A percentile compares a stretch with the other conserved stretches of the same genome.
Evolutionary conservation across 441 rosid genomes (phyloP).

Genomic region (Kokia cookei): DNA sequence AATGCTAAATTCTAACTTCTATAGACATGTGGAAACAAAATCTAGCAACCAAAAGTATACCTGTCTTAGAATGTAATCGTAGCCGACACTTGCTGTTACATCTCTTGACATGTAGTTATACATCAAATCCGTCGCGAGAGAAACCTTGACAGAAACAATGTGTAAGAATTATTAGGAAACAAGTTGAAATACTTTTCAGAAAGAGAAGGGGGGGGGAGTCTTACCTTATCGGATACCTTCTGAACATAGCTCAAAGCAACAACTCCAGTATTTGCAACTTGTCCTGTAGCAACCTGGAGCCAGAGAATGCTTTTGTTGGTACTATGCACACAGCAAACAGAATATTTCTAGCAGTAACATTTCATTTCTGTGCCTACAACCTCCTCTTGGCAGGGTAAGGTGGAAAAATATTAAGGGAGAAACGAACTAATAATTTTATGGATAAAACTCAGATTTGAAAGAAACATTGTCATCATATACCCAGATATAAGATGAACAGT

Average conservation of each 20-base stretch:
- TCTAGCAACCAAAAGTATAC: conserved; percentile 26
- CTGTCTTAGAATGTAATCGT: conserved; percentile 96
- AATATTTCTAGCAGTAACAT: neutral
- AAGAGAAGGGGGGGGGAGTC: neutral
- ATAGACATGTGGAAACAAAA: neutral
- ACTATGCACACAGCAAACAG: neutral
- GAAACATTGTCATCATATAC: neutral
- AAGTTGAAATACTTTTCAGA: neutral
- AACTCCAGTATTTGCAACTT: conserved; percentile 95
- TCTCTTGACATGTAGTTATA: conserved; percentile 27
- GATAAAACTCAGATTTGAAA: neutral
- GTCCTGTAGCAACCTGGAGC: conserved; percentile 78
- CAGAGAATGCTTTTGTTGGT: neutral
- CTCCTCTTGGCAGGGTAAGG: neutral
- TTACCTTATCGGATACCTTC: conserved; percentile 95
- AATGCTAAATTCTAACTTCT: neutral
- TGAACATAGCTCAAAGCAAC: conserved; percentile 86
- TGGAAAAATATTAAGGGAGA: neutral
- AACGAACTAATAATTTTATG: neutral
- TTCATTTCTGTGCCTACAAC: neutral
- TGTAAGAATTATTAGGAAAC: neutral
- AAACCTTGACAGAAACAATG: conserved; percentile 47
- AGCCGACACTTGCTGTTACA: conserved; percentile 84
- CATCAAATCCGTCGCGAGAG: conserved; percentile 71
- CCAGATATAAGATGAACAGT: neutral